Evolutionary conservation across 2,329 filamentous ascomycete genomes (phyloP).

Genomic region (Graphium sp.): DNA sequence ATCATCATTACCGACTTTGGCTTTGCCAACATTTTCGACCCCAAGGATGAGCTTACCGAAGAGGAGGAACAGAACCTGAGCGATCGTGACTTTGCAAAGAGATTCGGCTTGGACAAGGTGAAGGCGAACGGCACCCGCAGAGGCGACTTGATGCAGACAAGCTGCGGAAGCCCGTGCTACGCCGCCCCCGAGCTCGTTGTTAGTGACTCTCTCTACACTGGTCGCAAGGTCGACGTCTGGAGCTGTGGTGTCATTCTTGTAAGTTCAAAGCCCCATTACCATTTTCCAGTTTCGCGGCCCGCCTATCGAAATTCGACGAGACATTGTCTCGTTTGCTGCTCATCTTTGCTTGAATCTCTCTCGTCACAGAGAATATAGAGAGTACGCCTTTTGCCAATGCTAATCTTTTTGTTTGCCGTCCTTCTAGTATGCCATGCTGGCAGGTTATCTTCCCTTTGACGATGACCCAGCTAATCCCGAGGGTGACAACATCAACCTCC

Average conservation of each 20-base stretch:
- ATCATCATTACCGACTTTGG: constrained; percentile 99
- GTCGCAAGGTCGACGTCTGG: constrained; percentile 97
- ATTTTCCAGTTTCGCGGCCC: background rate
- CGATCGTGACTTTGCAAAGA: constrained; percentile 79
- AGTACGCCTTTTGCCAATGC: too few species aligned
- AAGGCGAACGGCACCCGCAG: constrained; percentile 60
- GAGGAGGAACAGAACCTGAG: constrained; percentile 78
- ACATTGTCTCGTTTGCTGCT: too few species aligned
- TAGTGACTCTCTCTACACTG: constrained; percentile 92
- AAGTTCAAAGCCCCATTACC: constrained; percentile 20
- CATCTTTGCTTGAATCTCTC: too few species aligned
- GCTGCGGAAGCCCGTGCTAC: constrained; percentile 95
- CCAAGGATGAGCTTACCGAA: constrained; percentile 70
- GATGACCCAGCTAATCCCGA: constrained; percentile 97
- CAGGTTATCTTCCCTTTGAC: constrained; percentile 92
- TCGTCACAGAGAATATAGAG: too few species aligned
- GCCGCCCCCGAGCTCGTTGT: constrained; percentile 94
- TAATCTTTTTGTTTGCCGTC: too few species aligned
- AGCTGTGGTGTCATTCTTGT: constrained; percentile 97
- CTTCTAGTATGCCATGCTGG: constrained; percentile 86
- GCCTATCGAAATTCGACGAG: background rate
- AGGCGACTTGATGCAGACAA: constrained; percentile 97
- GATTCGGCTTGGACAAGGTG: constrained; percentile 66
- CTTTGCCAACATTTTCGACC: constrained; percentile 94
- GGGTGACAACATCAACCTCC: constrained; percentile 94